These are phyloP conservation scores for Chrysosporium keratinophilum DNA, from an alignment of 2,329 filamentous ascomycete species.

Conservation along the genomic window DNA sequence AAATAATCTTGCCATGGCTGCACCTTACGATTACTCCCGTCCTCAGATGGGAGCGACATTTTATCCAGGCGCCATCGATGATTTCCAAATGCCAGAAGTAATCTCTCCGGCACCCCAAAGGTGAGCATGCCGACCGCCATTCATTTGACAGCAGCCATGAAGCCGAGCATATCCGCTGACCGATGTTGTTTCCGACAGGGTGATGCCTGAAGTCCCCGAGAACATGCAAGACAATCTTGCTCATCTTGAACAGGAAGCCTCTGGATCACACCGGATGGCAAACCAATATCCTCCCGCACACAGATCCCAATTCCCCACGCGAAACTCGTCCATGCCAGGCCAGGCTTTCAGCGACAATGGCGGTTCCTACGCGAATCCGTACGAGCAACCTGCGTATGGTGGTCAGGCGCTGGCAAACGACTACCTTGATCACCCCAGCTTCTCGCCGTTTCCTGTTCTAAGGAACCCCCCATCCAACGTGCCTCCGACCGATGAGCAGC, in stretches of 20 bases:
- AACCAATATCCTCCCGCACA: slow-evolving; percentile 26
- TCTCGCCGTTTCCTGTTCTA: slow-evolving; percentile 85
- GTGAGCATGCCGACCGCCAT: slow-evolving; percentile 33
- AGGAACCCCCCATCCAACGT: slow-evolving; percentile 71
- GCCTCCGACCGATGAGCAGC: slow-evolving; percentile 85
- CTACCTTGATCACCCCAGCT: slow-evolving; percentile 55
- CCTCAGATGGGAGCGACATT: slow-evolving; percentile 51
- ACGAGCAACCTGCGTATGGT: slow-evolving; percentile 39
- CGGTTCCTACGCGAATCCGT: slow-evolving; percentile 17
- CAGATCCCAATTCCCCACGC: slow-evolving; percentile 27
- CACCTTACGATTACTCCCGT: slow-evolving; percentile 32
- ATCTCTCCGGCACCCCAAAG: slow-evolving; percentile 61
- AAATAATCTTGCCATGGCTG: slow-evolving; percentile 22
- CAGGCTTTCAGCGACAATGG: slow-evolving; percentile 17
- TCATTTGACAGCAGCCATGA: slow-evolving; percentile 8
- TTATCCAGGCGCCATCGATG: slow-evolving; percentile 56
- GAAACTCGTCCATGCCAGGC: slow-evolving; percentile 26
- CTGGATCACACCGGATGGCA: slow-evolving; percentile 39
- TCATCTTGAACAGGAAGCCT: slow-evolving; percentile 73
- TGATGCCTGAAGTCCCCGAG: slow-evolving; percentile 90
- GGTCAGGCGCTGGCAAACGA: slow-evolving; percentile 18
- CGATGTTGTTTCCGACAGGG: slow-evolving; percentile 42
- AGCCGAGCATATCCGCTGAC: slow-evolving; percentile 20
- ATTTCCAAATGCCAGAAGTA: slow-evolving; percentile 60
- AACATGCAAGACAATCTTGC: slow-evolving; percentile 94